Evolutionary conservation across 768 basidiomycete species (phyloP), one percentile per base, ranked within the genome.

Genomic region (Boletellus ananiceps): DNA sequence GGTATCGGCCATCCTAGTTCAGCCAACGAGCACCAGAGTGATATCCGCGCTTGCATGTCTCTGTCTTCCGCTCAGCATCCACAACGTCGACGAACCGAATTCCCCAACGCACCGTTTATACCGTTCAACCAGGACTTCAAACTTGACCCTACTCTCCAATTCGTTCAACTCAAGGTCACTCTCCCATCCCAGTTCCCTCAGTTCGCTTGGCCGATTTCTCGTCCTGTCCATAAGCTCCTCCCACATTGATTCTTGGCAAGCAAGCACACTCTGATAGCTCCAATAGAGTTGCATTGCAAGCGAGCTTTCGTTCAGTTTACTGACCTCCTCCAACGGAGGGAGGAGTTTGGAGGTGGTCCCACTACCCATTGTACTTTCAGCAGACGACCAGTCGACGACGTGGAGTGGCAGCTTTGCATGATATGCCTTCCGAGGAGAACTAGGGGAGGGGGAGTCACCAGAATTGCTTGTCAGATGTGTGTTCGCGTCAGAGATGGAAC

Each of bases 241-340:
- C 84, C 84, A 87, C 83, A 87, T 84, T 25, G 83, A 78, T 59
- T 86, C 85, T 62, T 83, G 78, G 55, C 82, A 84, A 12, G 81
- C 82, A 12, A 84, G 62, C 8, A 87, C 80, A 16, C 68, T 64
- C 55, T 81, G 77, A 52, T 78, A 85, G n/a, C 80, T 77, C 52
- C 75, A 72, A 57, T 84, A 80, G 4, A 87, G 73, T 49, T 87
- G 84, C 82, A 86, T 84, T 0, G 83, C 83, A 25, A 84, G 72
- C 2, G 82, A 81, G 38, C 81, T 75, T 46, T 83, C 79, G 50
- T 69, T 80, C 54, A 84, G 61, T 23, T 63, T 64, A 47, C 68
- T 67, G 5, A 83, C 65, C 46, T 72, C 72, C 27, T 74, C 71
- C 18, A 71, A 55, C 1, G 74, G 66, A 31, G 77, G 66, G 33